Percentiles rank a stretch among this genome's conserved stretches.
These are phyloP conservation scores for Thalia dealbata DNA, from an alignment of 176 grass and related monocot species.

Conservation along the genomic window DNA sequence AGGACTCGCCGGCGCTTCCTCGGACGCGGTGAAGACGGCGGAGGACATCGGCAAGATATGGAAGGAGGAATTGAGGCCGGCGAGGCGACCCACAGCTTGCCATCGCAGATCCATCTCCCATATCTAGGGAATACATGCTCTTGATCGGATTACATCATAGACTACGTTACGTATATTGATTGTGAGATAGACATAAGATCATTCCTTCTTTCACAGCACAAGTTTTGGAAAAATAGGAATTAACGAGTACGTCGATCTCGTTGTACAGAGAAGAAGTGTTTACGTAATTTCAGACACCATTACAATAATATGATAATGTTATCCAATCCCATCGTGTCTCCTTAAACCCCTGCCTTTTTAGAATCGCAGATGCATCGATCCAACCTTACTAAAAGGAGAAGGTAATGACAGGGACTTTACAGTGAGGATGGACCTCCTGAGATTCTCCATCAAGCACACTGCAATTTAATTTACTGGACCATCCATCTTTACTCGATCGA, in stretches of 20 bases:
- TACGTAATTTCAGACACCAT: background rate
- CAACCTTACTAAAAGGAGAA: background rate
- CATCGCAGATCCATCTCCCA: conserved; percentile 22
- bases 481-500: background rate
- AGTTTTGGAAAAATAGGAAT: background rate
- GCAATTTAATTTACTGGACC: background rate
- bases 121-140: background rate
- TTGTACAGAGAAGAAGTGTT: background rate
- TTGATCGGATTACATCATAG: background rate
- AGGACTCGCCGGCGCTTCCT: conserved; percentile 62
- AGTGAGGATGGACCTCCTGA: background rate
- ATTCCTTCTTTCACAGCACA: background rate
- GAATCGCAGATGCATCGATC: background rate
- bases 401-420: conserved; percentile 1
- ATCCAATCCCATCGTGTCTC: background rate
- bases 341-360: background rate
- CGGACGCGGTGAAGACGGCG: conserved; percentile 57
- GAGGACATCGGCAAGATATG: conserved; percentile 55
- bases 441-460: background rate
- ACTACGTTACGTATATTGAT: no score
- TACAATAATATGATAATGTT: background rate
- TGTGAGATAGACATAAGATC: background rate
- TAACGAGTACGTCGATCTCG: background rate
- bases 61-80: conserved; percentile 34
- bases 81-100: conserved; percentile 8